These are phyloP conservation scores for Venturia aucupariae DNA, from an alignment of 2,329 filamentous ascomycete species.

Conservation along the genomic window DNA sequence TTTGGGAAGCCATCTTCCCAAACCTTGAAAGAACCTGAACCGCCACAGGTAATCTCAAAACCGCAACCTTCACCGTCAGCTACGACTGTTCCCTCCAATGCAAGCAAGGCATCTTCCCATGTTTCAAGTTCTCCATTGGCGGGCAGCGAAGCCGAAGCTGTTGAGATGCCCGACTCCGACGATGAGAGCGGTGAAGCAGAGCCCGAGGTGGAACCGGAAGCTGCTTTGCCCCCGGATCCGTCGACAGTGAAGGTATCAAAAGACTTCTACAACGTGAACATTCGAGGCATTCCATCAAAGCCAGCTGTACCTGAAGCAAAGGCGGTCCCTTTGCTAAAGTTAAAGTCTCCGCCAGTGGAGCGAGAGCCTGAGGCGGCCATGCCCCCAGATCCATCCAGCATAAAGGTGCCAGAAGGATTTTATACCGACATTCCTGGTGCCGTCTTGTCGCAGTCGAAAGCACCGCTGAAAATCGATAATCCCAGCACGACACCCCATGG, in stretches of 20 bases:
- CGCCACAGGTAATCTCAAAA: slow-evolving; percentile 16
- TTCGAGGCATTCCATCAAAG: neutral
- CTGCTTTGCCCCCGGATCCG: slow-evolving; percentile 31
- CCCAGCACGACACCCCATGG: slow-evolving; percentile 8
- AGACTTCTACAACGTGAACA: slow-evolving; percentile 9
- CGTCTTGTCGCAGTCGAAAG: slow-evolving; percentile 48
- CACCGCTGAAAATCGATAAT: slow-evolving; percentile 18
- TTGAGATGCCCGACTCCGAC: slow-evolving; percentile 32
- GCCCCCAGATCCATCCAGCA: slow-evolving; percentile 8
- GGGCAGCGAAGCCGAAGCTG: slow-evolving; percentile 27
- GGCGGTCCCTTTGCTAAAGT: slow-evolving; percentile 15
- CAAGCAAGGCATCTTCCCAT: slow-evolving; percentile 13
- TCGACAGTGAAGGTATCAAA: slow-evolving; percentile 15
- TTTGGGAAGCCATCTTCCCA: slow-evolving; percentile 3
- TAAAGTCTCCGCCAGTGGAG: neutral
- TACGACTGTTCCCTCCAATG: slow-evolving; percentile 1
- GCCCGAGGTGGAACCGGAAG: slow-evolving; percentile 24
- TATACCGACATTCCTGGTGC: slow-evolving; percentile 28
- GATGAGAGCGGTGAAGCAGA: slow-evolving; percentile 26
- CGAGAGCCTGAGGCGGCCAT: neutral
- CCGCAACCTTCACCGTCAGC: slow-evolving; percentile 28
- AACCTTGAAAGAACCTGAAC: slow-evolving; percentile 10
- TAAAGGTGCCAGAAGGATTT: slow-evolving; percentile 12
- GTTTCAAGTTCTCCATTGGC: slow-evolving; percentile 25
- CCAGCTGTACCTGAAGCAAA: neutral